Percentiles rank a stretch among this genome's conserved stretches.
Evolutionary conservation across 2,329 filamentous ascomycete genomes (phyloP).

Genomic region (Blastomyces gilchristii): DNA sequence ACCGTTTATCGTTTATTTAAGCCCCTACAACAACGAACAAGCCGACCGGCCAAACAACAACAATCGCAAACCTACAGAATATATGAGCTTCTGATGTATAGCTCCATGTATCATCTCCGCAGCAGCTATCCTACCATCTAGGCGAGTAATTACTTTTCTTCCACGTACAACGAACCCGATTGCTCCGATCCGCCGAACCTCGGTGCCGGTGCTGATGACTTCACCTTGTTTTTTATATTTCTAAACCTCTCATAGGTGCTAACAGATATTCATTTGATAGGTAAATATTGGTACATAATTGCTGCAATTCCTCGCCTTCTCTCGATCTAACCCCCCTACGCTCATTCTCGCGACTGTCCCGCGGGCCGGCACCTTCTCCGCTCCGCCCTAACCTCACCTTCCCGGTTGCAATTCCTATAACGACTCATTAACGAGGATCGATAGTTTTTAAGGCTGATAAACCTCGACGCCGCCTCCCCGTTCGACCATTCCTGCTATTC

Average conservation of each 20-base stretch:
- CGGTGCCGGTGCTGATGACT: neutral
- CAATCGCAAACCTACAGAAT: neutral
- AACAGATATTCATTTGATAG: neutral
- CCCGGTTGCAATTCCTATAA: neutral
- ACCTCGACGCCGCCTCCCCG: too few species aligned
- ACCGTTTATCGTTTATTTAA: neutral
- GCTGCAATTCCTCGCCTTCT: neutral
- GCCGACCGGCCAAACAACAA: neutral
- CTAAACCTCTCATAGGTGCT: neutral
- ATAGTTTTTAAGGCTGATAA: neutral
- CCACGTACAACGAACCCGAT: neutral
- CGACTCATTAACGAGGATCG: neutral
- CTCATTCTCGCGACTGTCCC: neutral
- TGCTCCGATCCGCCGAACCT: neutral
- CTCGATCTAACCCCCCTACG: neutral
- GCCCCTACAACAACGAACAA: neutral
- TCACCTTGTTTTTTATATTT: neutral
- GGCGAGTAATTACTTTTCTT: neutral
- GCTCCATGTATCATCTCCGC: neutral
- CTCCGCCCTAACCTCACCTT: neutral
- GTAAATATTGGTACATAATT: neutral
- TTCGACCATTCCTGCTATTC: neutral
- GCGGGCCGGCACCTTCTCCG: neutral
- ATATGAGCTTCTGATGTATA: neutral
- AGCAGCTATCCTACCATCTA: neutral